Evolutionary conservation across 352 stramenopile genomes (phyloP), one percentile per base, ranked within the genome.

Genomic region (Globisporangium nodosum): DNA sequence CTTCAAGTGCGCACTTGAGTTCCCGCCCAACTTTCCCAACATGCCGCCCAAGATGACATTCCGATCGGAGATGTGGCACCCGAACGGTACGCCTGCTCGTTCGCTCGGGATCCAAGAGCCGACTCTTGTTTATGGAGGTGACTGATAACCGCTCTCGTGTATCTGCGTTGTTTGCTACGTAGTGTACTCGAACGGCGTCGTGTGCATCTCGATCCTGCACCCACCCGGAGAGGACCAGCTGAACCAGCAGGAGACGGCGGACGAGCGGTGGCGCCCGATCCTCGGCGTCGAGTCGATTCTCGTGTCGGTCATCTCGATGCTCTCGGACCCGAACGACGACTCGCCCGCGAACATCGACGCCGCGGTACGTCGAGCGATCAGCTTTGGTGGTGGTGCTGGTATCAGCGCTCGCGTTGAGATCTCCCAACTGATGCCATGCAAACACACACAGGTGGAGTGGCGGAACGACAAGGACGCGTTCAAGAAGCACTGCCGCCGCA

Each of bases 161-260:
- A 27, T 37, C 33, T 37, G 5, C 33, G 33, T 11, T 49, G 21
- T 52, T 56, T 16, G 24, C 37, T 20, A 12, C 57, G 30, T 58
- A 96, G 97, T 99, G 33, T 99, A 99, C 77, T 68, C 90, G 51
- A 97, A 99, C 67, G 97, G 97, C 13, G 91, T 96, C 30, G 97
- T 99, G 63, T 99, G 97, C 72, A 99, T 99, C 63, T 99, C 97
- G 37, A 99, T 99, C 74, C 78, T 99, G 64, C 97, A 99, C 74
- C 92, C 96, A 47, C 97, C 97, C 56, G 97, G 97, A 69, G 96
- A 98, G 62, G 97, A 99, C 74, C 87, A 94, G 31, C 80, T 98
- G 65, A 99, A 99, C 75, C 71, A 90, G 59, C 96, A 99, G 71
- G 97, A 99, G 74, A 98, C 86, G 18, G 96, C 97, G 3, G 96